Evolutionary conservation across 352 stramenopile genomes (phyloP).

Genomic region (Thalassiosira ordinaria): DNA sequence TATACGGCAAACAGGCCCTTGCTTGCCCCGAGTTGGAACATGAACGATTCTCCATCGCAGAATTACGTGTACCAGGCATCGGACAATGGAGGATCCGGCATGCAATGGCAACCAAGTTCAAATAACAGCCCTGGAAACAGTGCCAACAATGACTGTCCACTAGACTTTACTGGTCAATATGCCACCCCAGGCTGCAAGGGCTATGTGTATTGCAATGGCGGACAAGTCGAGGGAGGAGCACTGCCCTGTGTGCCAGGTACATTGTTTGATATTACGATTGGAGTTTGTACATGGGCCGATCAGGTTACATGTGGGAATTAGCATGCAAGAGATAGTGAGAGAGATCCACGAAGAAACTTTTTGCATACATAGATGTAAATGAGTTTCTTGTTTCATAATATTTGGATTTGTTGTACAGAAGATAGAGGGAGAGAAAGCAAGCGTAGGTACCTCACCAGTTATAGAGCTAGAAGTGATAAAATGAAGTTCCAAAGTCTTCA

Average conservation of each 20-base stretch:
- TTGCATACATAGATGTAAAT: no score
- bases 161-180: slow-evolving; percentile 24
- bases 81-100: no score
- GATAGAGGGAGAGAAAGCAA: no score
- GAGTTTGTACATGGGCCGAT: slow-evolving; percentile 28
- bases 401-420: no score
- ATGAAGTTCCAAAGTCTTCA: no score
- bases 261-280: slow-evolving; percentile 46
- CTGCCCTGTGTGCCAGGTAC: slow-evolving; percentile 40
- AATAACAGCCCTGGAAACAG: not conserved
- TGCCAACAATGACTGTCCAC: slow-evolving; percentile 13
- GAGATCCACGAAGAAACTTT: no score
- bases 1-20: not conserved
- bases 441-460: no score
- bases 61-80: not conserved
- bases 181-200: slow-evolving; percentile 19
- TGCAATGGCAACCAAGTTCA: no score
- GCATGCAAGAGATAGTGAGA: no score
- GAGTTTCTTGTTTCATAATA: no score
- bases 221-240: slow-evolving; percentile 7
- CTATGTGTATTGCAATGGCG: slow-evolving; percentile 39
- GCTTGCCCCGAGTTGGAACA: not conserved
- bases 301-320: slow-evolving; percentile 23
- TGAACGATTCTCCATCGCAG: not conserved
- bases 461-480: no score